Conservation (phyloP, 139 green algal species). For the Pseudopediastrum boryanum region DNA sequence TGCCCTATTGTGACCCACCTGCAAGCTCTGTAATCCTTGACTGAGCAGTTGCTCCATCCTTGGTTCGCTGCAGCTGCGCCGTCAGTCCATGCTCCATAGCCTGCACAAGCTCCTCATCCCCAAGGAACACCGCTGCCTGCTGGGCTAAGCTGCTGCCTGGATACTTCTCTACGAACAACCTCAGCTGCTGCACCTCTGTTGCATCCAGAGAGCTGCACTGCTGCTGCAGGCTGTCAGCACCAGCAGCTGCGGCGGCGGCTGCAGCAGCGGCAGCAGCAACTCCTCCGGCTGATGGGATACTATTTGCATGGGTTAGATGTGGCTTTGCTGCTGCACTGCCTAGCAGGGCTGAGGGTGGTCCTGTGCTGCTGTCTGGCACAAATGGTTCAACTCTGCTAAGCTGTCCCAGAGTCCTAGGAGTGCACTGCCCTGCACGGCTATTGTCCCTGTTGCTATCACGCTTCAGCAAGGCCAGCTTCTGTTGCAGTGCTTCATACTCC, state of each 20-base stretch:
- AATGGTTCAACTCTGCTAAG: constrained; percentile 1
- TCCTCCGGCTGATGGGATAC: not conserved
- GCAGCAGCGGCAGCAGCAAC: not conserved
- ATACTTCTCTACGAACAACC: constrained; percentile 3
- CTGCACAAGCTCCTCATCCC: constrained; percentile 59
- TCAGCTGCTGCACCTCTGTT: constrained; percentile 4
- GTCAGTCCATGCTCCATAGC: constrained; percentile 68
- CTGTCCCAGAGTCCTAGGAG: constrained; percentile 8
- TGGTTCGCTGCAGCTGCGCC: constrained; percentile 78
- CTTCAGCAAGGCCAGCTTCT: constrained; percentile 40
- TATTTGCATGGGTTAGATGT: not conserved
- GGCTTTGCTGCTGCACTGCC: not conserved
- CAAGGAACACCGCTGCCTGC: constrained; percentile 63
- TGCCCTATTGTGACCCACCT: constrained; percentile 48
- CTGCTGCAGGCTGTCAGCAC: not conserved
- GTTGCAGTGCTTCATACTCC: constrained; percentile 42
- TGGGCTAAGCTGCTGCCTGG: constrained; percentile 27
- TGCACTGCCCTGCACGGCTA: constrained; percentile 5
- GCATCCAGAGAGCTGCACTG: not conserved
- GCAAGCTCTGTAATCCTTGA: constrained; percentile 83
- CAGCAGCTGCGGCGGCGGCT: not conserved
- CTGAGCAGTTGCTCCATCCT: constrained; percentile 80
- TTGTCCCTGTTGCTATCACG: constrained; percentile 26
- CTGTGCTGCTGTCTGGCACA: no score
- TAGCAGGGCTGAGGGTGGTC: no score